Evolutionary conservation across 2,329 filamentous ascomycete genomes (phyloP).

Genomic region (Colletotrichum truncatum): DNA sequence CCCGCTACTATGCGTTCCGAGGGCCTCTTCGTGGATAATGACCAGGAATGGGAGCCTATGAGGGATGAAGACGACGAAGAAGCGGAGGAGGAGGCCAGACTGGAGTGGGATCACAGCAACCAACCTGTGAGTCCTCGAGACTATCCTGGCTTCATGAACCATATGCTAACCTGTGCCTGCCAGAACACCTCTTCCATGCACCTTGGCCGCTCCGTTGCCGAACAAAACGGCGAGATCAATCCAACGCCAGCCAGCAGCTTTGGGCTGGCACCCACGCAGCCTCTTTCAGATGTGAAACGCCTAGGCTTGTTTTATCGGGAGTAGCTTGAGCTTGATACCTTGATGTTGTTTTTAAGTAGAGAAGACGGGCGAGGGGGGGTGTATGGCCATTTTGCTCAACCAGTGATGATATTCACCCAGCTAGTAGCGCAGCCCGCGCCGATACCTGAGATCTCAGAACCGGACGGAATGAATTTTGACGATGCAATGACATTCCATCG

Average conservation of each 20-base stretch:
- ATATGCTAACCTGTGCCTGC: conserved; percentile 40
- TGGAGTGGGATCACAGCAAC: conserved; percentile 79
- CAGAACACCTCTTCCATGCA: conserved; percentile 56
- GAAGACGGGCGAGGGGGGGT: neutral
- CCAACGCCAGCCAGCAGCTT: conserved; percentile 35
- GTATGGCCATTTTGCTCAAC: conserved; percentile 35
- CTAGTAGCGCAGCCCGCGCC: conserved; percentile 93
- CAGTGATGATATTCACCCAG: conserved; percentile 69
- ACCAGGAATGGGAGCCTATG: conserved; percentile 77
- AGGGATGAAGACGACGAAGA: conserved; percentile 67
- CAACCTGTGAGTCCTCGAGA: conserved; percentile 62
- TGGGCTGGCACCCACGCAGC: conserved; percentile 75
- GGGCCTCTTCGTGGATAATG: conserved; percentile 80
- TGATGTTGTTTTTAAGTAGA: neutral
- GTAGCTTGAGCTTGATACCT: conserved; percentile 43
- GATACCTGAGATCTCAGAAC: conserved; percentile 65
- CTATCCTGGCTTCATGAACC: neutral
- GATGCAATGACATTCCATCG: conserved; percentile 74
- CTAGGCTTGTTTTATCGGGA: conserved; percentile 48
- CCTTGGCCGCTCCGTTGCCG: conserved; percentile 48
- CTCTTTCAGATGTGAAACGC: conserved; percentile 71
- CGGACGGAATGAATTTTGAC: conserved; percentile 60
- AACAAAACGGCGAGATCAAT: conserved; percentile 35
- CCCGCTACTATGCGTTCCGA: conserved; percentile 69
- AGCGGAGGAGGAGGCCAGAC: conserved; percentile 70